Base-by-base conservation (phyloP, 1,284 basidiomycete genomes). In the Moesziomyces sp. region DNA sequence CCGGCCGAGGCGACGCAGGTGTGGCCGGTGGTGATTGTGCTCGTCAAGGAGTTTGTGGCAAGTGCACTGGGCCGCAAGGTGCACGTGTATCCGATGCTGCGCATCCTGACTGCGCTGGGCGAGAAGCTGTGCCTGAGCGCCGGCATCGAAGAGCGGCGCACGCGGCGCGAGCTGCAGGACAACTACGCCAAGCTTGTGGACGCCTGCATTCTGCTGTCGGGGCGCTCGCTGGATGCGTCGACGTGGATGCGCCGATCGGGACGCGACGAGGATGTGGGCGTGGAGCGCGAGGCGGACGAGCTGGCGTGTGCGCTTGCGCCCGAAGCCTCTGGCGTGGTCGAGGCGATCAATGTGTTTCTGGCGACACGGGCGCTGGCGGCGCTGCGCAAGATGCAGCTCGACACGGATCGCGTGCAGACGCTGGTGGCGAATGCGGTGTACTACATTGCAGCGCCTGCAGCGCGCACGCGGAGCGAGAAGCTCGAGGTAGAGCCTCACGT, bases 111-210 rank as follows among this genome's bases (percentile, higher is more conserved):
- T 3, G 88, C 91, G 1, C 84, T 97, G 18, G 91, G 91, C 0
- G 90, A 93, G 68, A 96, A 93, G 82, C 88, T 98, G 16, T 89
- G 91, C 3, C 91, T 93, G 78, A 77, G 77, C 1, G 95, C 93
- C 4, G 92, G 93, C 0, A 88, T 96, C 82, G 96, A 98, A 65
- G 96, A 99, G 84, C 88, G 90, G 19, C 88, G 92, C 21, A 86
- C 94, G 57, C 89, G 92, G n/a, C 92, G 93, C 78, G 96, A 99
- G 66, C 86, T 98, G 18, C 94, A 96, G 88, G 96, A 99, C 64
- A 90, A 89, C 0, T 95, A 92, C 78, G 88, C 89, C 44, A 95
- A 93, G 84, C 87, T 98, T 0, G 87, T 94, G 10, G 97, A 99
- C 77, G 87, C 90, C 3, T 91, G 91, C 52, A 88, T 94, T 7